These are phyloP conservation scores for Cercis canadensis DNA, from an alignment of 306 rosid genomes.

Conservation along the genomic window DNA sequence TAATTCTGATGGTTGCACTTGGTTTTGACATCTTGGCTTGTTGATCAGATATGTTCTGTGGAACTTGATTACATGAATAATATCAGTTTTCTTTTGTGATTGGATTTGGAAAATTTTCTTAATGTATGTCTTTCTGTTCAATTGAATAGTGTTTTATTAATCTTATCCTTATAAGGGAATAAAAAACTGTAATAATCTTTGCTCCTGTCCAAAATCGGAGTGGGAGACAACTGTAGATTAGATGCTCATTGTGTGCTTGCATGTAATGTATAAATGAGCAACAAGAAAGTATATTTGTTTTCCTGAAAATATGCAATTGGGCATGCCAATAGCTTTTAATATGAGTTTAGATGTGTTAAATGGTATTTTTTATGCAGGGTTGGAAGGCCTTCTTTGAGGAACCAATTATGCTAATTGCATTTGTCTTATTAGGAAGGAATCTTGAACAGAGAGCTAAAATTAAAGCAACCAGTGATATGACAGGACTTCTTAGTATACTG, in stretches of 20 bases:
- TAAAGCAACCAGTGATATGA: constrained; percentile 98
- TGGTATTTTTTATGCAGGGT: constrained; percentile 67
- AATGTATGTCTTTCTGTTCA: no score
- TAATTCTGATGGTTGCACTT: no score
- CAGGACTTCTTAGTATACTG: constrained; percentile 87
- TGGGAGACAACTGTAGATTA: constrained; percentile 16
- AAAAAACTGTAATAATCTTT: background rate
- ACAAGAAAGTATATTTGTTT: constrained; percentile 20
- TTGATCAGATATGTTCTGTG: no score
- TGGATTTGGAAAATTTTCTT: no score
- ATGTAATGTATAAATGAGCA: constrained; percentile 4
- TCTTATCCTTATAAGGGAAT: constrained; percentile 12
- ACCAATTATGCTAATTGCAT: constrained; percentile 97
- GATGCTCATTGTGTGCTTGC: constrained; percentile 23
- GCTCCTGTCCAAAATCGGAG: constrained; percentile 2
- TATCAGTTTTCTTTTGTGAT: no score
- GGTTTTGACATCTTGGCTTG: no score
- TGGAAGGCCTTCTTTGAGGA: constrained; percentile 99
- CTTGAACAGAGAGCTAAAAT: constrained; percentile 98
- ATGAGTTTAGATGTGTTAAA: constrained; percentile 33
- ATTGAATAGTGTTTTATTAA: background rate
- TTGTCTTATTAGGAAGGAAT: constrained; percentile 94
- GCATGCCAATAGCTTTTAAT: constrained; percentile 17
- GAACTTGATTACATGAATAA: no score
- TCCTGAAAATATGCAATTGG: constrained; percentile 34